Evolutionary conservation across 2,329 filamentous ascomycete genomes (phyloP).

Genomic region (Botrytis sinoallii): DNA sequence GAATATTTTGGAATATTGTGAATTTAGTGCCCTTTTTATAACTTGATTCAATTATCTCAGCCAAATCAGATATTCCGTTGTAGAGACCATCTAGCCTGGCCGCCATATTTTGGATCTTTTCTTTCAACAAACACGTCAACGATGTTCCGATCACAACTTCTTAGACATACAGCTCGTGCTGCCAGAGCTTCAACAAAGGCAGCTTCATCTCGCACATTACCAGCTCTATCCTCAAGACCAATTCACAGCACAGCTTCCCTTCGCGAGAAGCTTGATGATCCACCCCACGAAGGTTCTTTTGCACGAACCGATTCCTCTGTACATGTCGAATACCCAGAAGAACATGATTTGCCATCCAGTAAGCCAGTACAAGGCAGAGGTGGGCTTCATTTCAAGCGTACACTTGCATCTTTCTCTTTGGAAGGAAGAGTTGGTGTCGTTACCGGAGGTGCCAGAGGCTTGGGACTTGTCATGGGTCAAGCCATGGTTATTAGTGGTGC

Average conservation of each 20-base stretch:
- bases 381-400: conserved; percentile 79
- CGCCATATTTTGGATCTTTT: background rate
- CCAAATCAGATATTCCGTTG: background rate
- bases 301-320: conserved; percentile 79
- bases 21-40: background rate
- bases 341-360: conserved; percentile 68
- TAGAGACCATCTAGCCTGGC: background rate
- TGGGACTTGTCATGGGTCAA: conserved; percentile 91
- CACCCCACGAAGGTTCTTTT: conserved; percentile 43
- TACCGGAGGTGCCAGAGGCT: conserved; percentile 83
- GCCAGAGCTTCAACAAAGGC: conserved; percentile 25
- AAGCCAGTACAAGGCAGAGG: conserved; percentile 71
- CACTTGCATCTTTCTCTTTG: conserved; percentile 80
- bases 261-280: conserved; percentile 30
- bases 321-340: conserved; percentile 73
- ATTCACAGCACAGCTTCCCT: conserved; percentile 28
- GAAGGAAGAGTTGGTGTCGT: conserved; percentile 81
- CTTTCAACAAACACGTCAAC: background rate
- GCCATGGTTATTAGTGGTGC: conserved; percentile 85
- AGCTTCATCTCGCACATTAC: conserved; percentile 23
- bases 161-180: conserved; percentile 32
- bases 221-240: conserved; percentile 23
- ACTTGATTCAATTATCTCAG: background rate
- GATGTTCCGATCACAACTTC: conserved; percentile 36
- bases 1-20: background rate